Base-by-base conservation (phyloP, 306 rosid genomes). In the Casuarina equisetifolia region DNA sequence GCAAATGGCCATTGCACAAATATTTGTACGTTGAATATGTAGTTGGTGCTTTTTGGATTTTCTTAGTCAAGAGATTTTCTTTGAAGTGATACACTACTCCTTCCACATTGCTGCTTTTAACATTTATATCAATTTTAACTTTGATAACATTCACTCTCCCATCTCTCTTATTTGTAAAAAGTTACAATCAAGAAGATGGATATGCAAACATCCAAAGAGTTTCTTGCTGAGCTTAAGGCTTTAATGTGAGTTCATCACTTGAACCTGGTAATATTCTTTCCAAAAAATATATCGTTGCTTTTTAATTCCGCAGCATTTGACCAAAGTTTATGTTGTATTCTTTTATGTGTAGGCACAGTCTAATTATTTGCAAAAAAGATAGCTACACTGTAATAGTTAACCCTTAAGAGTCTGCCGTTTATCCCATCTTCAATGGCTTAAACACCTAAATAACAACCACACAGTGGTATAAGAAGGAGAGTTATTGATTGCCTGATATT, bases 151-250 rank as follows among this genome's bases (percentile, higher is more conserved):
- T 66, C 73, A 48, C 61, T 74, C 46, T 45, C 16, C 51, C 57
- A 64, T 80, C 59, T 63, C 55, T 76, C 17, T 53, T 67, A 40
- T 66, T 15, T 79, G 83, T 88, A 91, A 95, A 91, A 86, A 90
- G 90, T 93, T 64, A 97, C 98, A 62, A 78, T 94, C 71, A 94
- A 94, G 86, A 92, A 89, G 90, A 94, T 94, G 98, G 93, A 90
- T 9, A 91, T 88, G 86, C 93, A 89, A 81, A 95, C 98, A 74
- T 69, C 98, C 20, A 87, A 76, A 75, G 98, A 93, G 82, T 93
- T 93, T 85, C 86, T 93, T 46, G 93, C 95, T 1, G 98, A 93
- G 70, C 75, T 93, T 85, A 88, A 88, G 59, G 97, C 91, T 81
- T 81, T 93, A 79, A 93, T 95, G 11, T 90, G 91, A n/a, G 95